Conservation (phyloP, 176 grass and related monocot genomes). For the Oryza punctata region DNA sequence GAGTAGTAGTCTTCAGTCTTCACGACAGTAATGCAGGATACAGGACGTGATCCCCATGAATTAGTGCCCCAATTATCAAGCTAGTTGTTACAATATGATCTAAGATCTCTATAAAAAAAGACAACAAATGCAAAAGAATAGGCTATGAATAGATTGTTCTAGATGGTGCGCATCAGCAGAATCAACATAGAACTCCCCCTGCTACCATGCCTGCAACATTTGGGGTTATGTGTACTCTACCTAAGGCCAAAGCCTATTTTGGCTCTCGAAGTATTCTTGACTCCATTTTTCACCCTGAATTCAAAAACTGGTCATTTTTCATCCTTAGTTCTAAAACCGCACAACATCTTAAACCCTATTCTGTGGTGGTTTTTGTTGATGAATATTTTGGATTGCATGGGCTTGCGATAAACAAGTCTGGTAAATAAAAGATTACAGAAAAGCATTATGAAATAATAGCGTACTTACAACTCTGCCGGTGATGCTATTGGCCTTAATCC, state of each 20-base stretch:
- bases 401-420: not conserved
- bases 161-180: not conserved
- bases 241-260: not conserved
- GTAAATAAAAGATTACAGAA: conserved; percentile 13
- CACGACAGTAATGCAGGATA: not conserved
- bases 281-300: not conserved
- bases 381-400: not conserved
- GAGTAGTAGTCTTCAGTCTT: not conserved
- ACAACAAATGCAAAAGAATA: not conserved
- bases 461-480: conserved; percentile 64
- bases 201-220: not conserved
- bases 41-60: not conserved
- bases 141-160: not conserved
- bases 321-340: not conserved
- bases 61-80: not conserved
- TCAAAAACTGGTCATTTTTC: not conserved
- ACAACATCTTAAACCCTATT: not conserved
- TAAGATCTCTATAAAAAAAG: not conserved
- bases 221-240: not conserved
- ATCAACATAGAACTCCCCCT: not conserved
- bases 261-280: not conserved
- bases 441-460: not conserved
- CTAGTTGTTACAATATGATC: not conserved
- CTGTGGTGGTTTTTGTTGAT: not conserved
- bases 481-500: conserved; percentile 85